Conservation (phyloP, 139 green algal species). For the Asterochloris sp. region DNA sequence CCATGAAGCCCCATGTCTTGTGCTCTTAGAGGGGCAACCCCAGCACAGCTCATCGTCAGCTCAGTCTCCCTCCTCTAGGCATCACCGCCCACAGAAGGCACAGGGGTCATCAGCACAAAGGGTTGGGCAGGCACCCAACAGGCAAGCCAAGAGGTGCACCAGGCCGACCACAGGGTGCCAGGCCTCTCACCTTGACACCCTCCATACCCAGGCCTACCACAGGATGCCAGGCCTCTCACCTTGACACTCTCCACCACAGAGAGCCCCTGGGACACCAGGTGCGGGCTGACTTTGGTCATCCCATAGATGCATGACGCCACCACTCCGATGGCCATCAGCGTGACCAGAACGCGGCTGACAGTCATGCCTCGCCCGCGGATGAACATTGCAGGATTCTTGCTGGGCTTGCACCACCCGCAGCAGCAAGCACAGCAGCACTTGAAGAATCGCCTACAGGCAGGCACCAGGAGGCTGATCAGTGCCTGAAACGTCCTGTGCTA, state of each 20-base stretch:
- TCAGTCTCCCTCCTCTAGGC: too few species aligned
- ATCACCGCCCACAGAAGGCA: too few species aligned
- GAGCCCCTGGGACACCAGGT: background rate
- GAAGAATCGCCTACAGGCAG: background rate
- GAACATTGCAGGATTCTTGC: background rate
- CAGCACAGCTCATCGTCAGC: too few species aligned
- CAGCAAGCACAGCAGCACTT: conserved; percentile 9
- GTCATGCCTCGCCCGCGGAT: conserved; percentile 9
- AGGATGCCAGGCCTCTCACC: background rate
- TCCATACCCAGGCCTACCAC: background rate
- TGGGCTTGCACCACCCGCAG: conserved; percentile 11
- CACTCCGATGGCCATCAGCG: conserved; percentile 3
- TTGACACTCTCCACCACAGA: background rate
- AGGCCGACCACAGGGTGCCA: background rate
- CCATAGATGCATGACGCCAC: conserved; percentile 7
- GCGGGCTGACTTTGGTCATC: background rate
- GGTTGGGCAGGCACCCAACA: too few species aligned
- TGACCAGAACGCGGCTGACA: background rate
- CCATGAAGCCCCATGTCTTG: too few species aligned
- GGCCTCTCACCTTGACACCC: background rate
- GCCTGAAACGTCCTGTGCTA: too few species aligned
- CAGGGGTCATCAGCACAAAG: too few species aligned
- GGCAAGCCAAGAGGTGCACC: too few species aligned
- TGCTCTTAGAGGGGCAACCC: too few species aligned
- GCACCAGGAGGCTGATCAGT: too few species aligned